A percentile compares a stretch with the other conserved stretches of the same genome.
These are phyloP conservation scores for Coriaria nepalensis DNA, from an alignment of 306 rosid genomes.

Conservation along the genomic window DNA sequence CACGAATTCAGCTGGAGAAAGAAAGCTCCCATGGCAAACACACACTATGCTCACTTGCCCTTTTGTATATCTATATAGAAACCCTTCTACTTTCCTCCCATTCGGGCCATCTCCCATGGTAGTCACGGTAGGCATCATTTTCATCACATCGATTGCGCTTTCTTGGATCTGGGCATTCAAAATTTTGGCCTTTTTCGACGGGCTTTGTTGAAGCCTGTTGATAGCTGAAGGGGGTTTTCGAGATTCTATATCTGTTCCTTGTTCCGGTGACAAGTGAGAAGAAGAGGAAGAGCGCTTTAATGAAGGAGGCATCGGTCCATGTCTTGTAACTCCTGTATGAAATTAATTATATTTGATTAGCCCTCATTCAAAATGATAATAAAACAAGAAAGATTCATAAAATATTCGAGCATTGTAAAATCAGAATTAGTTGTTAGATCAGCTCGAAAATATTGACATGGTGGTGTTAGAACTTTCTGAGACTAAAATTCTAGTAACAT, in stretches of 20 bases:
- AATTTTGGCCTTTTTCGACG: conserved; percentile 21
- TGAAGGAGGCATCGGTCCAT: too few species aligned
- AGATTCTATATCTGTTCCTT: too few species aligned
- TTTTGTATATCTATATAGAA: conserved; percentile 31
- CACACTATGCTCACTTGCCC: conserved; percentile 44
- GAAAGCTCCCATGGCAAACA: conserved; percentile 58
- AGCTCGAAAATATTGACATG: too few species aligned
- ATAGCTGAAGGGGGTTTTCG: neutral
- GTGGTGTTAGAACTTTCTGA: too few species aligned
- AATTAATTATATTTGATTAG: too few species aligned
- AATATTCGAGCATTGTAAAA: too few species aligned
- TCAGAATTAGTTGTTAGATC: too few species aligned
- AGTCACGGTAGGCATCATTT: conserved; percentile 36
- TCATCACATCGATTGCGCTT: conserved; percentile 16
- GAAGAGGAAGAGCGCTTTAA: neutral
- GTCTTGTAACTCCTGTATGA: too few species aligned
- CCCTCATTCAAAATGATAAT: too few species aligned
- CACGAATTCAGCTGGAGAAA: conserved; percentile 54
- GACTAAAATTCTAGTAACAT: too few species aligned
- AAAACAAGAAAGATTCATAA: too few species aligned
- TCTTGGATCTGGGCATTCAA: conserved; percentile 9
- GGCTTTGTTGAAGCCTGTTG: conserved; percentile 4
- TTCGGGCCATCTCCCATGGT: conserved; percentile 38
- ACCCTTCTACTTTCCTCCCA: conserved; percentile 48
- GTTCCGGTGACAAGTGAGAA: neutral